These are phyloP conservation scores for Penicillium sclerotiorum DNA, from an alignment of 2,329 filamentous ascomycete species.

Conservation along the genomic window DNA sequence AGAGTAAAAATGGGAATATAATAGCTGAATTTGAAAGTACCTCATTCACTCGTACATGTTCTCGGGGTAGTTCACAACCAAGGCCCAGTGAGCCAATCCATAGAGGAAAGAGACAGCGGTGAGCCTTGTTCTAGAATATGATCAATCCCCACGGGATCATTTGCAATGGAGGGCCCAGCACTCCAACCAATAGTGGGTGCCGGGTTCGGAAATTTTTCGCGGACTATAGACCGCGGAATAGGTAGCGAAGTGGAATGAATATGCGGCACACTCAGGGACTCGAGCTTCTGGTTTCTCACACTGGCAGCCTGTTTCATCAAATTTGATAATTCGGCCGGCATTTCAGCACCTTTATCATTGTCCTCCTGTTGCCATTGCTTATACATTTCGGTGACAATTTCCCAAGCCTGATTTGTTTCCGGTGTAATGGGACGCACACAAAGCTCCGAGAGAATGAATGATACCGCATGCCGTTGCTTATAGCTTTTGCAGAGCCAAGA, in stretches of 20 bases:
- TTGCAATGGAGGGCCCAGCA: too few relatives aligned
- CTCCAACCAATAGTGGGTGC: neutral
- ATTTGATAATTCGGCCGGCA: constrained; percentile 16
- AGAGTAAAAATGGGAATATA: too few relatives aligned
- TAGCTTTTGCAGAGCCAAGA: constrained; percentile 60
- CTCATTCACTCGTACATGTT: too few relatives aligned
- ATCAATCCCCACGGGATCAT: too few relatives aligned
- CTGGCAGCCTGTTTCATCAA: constrained; percentile 21
- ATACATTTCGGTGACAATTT: constrained; percentile 26
- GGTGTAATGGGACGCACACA: constrained; percentile 36
- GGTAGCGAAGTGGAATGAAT: neutral
- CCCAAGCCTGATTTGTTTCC: constrained; percentile 26
- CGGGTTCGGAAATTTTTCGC: neutral
- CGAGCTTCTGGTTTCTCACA: neutral
- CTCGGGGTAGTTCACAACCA: too few relatives aligned
- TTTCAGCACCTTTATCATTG: constrained; percentile 7
- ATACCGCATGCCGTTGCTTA: constrained; percentile 60
- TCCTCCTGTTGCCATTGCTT: constrained; percentile 19
- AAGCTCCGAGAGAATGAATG: constrained; percentile 58
- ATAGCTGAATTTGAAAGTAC: too few relatives aligned
- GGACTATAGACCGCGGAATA: neutral
- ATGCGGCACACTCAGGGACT: neutral
- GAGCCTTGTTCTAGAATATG: too few relatives aligned
- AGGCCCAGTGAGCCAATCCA: too few relatives aligned
- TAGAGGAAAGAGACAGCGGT: too few relatives aligned